phyloP scores from a whole-genome alignment of 306 rosid species.

The Oemleria cerasiformis region DNA sequence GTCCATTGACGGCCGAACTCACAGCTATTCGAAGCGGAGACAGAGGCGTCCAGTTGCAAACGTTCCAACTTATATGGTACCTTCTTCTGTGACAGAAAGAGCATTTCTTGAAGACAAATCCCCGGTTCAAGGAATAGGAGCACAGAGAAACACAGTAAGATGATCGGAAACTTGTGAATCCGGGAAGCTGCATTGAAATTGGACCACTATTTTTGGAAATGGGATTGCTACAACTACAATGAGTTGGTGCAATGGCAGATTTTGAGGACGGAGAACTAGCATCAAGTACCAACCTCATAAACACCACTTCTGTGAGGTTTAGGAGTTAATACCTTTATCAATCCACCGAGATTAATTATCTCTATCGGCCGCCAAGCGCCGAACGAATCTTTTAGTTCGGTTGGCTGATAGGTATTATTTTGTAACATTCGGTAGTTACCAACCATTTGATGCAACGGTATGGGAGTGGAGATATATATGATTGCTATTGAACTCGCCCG shows the following conservation, averaged over 20 bases:
- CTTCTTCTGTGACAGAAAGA: constrained; percentile 18
- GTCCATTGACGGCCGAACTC: constrained; percentile 32
- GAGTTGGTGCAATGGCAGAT: constrained; percentile 4
- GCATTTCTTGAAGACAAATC: constrained; percentile 25
- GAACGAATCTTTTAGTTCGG: too few relatives aligned
- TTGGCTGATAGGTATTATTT: too few relatives aligned
- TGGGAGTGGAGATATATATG: too few relatives aligned
- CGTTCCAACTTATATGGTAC: constrained; percentile 20
- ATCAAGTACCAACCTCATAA: neutral
- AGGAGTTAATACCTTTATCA: too few relatives aligned
- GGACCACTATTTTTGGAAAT: neutral
- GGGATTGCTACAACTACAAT: neutral
- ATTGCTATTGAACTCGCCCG: too few relatives aligned
- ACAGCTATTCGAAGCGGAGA: constrained; percentile 31
- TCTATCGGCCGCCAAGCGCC: too few relatives aligned
- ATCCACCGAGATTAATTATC: too few relatives aligned
- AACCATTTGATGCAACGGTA: too few relatives aligned
- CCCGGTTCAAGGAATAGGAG: constrained; percentile 37
- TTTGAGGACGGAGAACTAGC: neutral
- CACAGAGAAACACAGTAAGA: constrained; percentile 29
- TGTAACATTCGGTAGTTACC: too few relatives aligned
- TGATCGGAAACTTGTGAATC: constrained; percentile 32
- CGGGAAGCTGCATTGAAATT: constrained; percentile 46
- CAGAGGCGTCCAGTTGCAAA: constrained; percentile 20
- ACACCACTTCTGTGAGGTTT: neutral